Percentiles rank a stretch among this genome's conserved stretches.
phyloP scores from a whole-genome alignment of 352 stramenopile species.

The Globisporangium polare region DNA sequence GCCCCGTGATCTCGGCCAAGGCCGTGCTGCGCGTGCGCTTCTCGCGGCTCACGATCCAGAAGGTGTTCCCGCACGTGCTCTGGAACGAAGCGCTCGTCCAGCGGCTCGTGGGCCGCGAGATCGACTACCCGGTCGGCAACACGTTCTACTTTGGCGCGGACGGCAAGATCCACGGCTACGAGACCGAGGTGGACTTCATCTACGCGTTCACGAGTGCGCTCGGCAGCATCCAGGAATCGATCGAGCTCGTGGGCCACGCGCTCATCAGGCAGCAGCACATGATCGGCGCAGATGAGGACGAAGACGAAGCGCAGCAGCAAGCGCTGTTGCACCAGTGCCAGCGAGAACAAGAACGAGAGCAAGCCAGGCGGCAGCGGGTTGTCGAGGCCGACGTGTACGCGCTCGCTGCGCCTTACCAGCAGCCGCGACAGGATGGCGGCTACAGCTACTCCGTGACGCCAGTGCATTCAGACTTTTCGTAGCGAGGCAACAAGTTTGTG shows the following conservation, averaged over 20 bases:
- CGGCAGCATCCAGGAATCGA: slow-evolving; percentile 43
- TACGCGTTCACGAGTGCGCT: slow-evolving; percentile 34
- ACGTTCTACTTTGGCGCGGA: slow-evolving; percentile 60
- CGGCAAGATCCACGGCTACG: slow-evolving; percentile 51
- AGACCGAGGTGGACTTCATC: slow-evolving; percentile 60
- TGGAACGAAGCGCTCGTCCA: slow-evolving; percentile 65
- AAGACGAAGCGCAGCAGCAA: slow-evolving; percentile 13
- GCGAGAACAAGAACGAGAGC: neutral
- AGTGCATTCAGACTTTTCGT: neutral
- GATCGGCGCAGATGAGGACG: slow-evolving; percentile 42
- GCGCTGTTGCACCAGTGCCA: neutral
- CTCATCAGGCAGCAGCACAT: slow-evolving; percentile 54
- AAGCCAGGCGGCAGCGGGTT: neutral
- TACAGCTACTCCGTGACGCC: neutral
- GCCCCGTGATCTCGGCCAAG: slow-evolving; percentile 40
- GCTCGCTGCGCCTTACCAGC: neutral
- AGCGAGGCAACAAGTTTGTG: neutral
- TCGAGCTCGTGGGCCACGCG: slow-evolving; percentile 44
- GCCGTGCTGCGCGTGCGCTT: slow-evolving; percentile 51
- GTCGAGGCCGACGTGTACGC: neutral
- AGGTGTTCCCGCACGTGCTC: slow-evolving; percentile 63
- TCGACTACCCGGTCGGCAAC: slow-evolving; percentile 50
- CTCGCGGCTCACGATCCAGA: slow-evolving; percentile 53
- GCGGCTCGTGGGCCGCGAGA: slow-evolving; percentile 48
- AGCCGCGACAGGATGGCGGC: neutral